A percentile compares a stretch with the other conserved stretches of the same genome.
phyloP scores from a whole-genome alignment of 805 yeast genomes.

The Yueomyces sinensis region DNA sequence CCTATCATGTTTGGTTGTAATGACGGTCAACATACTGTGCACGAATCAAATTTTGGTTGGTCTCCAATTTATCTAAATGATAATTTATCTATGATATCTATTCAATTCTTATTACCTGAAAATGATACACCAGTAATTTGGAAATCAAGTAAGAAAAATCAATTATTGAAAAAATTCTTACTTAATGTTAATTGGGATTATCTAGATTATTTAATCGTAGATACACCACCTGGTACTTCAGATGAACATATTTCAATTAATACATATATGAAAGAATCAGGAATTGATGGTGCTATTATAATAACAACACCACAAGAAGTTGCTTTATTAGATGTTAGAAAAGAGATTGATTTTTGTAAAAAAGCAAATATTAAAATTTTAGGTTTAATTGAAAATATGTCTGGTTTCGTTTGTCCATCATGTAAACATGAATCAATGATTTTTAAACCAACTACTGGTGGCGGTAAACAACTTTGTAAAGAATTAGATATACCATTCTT shows the following conservation, averaged over 20 bases:
- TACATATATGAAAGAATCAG: constrained; percentile 74
- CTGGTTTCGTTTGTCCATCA: constrained; percentile 94
- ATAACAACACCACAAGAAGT: constrained; percentile 98
- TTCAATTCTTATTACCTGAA: constrained; percentile 88
- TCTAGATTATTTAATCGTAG: constrained; percentile 76
- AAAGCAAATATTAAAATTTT: constrained; percentile 78
- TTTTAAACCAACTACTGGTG: constrained; percentile 94
- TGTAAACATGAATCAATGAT: constrained; percentile 85
- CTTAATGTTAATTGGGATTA: constrained; percentile 87
- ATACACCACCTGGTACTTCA: constrained; percentile 97
- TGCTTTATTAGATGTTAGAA: constrained; percentile 85
- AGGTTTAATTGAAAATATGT: constrained; percentile 95
- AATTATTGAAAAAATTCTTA: constrained; percentile 82
- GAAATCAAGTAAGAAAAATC: constrained; percentile 95
- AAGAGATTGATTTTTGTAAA: constrained; percentile 87
- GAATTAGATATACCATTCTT: constrained; percentile 69
- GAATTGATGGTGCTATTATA: constrained; percentile 88
- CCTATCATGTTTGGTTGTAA: constrained; percentile 91
- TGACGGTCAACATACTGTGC: constrained; percentile 73
- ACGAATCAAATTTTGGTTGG: constrained; percentile 88
- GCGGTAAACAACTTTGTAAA: constrained; percentile 73
- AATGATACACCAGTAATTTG: constrained; percentile 90
- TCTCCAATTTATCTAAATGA: constrained; percentile 94
- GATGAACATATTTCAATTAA: constrained; percentile 93
- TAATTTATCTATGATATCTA: constrained; percentile 89